Percentiles rank a stretch among this genome's conserved stretches.
Conservation (phyloP, 345 rosid genomes). For the Microthlaspi erraticum region DNA sequence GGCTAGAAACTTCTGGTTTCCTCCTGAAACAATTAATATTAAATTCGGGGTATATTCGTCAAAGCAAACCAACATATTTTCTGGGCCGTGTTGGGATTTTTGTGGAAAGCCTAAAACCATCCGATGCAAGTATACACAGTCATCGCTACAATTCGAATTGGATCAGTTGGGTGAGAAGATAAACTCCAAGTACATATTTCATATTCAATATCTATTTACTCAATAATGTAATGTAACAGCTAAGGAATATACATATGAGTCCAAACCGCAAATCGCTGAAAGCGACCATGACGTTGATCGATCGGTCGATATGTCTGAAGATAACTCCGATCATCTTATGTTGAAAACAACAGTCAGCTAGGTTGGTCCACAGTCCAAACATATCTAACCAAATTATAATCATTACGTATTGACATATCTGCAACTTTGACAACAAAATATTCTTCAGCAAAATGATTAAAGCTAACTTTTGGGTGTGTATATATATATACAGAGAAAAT, state of each 20-base stretch:
- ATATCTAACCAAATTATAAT: background rate
- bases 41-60: slow-evolving; percentile 15
- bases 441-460: background rate
- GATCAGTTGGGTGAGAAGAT: slow-evolving; percentile 19
- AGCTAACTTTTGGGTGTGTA: background rate
- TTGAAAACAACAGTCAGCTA: slow-evolving; percentile 17
- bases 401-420: background rate
- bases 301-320: slow-evolving; percentile 3
- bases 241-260: background rate
- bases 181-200: background rate
- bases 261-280: background rate
- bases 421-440: background rate
- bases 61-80: background rate
- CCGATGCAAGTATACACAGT: background rate
- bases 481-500: background rate
- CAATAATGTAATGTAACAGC: slow-evolving; percentile 1
- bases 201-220: background rate
- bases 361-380: slow-evolving; percentile 2
- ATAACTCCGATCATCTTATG: slow-evolving; percentile 2
- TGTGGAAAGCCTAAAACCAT: background rate
- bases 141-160: background rate
- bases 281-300: slow-evolving; percentile 18
- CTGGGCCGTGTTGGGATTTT: background rate
- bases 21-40: background rate
- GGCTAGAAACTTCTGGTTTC: slow-evolving; percentile 24